Evolutionary conservation across 2,329 filamentous ascomycete species (phyloP).

Genomic region (Westerdykella ornata): DNA sequence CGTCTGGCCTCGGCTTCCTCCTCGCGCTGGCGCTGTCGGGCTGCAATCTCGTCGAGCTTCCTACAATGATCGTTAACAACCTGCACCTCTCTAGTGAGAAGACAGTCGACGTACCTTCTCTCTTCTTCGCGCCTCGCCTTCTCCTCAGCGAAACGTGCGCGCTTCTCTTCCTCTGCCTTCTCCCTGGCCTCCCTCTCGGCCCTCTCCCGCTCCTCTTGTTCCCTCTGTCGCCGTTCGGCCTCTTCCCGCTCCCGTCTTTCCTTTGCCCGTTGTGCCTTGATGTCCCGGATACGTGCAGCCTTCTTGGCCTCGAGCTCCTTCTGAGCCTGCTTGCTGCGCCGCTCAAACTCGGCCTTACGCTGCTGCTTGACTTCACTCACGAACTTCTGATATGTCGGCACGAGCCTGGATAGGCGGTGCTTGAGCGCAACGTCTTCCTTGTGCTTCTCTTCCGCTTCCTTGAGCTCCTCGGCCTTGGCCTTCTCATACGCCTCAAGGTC

Average conservation of each 20-base stretch:
- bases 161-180: slow-evolving; percentile 71
- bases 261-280: slow-evolving; percentile 71
- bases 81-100: slow-evolving; percentile 2
- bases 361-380: slow-evolving; percentile 74
- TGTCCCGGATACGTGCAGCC: slow-evolving; percentile 77
- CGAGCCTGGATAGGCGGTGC: slow-evolving; percentile 78
- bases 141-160: slow-evolving; percentile 66
- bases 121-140: slow-evolving; percentile 54
- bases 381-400: slow-evolving; percentile 80
- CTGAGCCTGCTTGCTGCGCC: slow-evolving; percentile 83
- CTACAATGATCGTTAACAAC: slow-evolving; percentile 40
- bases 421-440: slow-evolving; percentile 88
- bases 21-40: slow-evolving; percentile 70
- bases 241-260: slow-evolving; percentile 83
- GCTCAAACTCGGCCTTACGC: slow-evolving; percentile 92
- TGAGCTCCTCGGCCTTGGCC: slow-evolving; percentile 68
- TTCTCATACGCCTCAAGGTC: slow-evolving; percentile 77
- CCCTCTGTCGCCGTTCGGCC: slow-evolving; percentile 66
- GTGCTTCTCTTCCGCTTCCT: slow-evolving; percentile 80
- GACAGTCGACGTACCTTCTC: slow-evolving; percentile 46
- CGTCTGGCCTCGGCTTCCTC: slow-evolving; percentile 78
- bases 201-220: slow-evolving; percentile 77
- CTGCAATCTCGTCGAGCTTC: slow-evolving; percentile 56
- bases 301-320: slow-evolving; percentile 91
- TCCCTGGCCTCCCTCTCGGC: slow-evolving; percentile 82